Conservation (phyloP, 2,329 filamentous ascomycete species). For the Tolypocladium endophyticum region DNA sequence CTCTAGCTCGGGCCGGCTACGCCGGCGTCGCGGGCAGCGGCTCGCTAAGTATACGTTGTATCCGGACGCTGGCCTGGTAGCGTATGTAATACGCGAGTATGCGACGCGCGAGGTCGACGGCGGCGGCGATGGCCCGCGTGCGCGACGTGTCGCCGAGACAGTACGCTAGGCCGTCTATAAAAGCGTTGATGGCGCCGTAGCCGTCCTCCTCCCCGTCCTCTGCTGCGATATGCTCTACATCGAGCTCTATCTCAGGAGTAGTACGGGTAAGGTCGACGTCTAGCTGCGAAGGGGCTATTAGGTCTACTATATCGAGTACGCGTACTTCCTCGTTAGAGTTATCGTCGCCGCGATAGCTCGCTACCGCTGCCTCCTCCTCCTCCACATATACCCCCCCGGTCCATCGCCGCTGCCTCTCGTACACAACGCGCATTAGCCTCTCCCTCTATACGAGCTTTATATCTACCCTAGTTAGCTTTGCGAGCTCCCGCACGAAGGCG, state of each 20-base stretch:
- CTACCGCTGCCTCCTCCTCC: background rate
- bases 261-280: background rate
- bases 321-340: background rate
- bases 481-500: conserved; percentile 12
- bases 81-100: too few relatives aligned
- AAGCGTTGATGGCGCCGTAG: conserved; percentile 2
- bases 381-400: too few relatives aligned
- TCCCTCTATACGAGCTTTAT: conserved; percentile 17
- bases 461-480: conserved; percentile 13
- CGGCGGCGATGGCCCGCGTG: conserved; percentile 6
- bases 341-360: too few relatives aligned
- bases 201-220: background rate
- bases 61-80: background rate
- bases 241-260: background rate
- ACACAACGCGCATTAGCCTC: conserved; percentile 15
- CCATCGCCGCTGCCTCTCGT: conserved; percentile 3
- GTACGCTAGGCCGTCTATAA: conserved; percentile 18
- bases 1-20: conserved; percentile 1
- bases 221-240: background rate
- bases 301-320: background rate
- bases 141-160: conserved; percentile 19
- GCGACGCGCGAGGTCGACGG: conserved; percentile 14
- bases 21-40: conserved; percentile 19
- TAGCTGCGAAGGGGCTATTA: background rate
- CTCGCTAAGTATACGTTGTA: conserved; percentile 10